Base-by-base conservation (phyloP, 164 flowering plant genomes). In the Tetracentron sinense region DNA sequence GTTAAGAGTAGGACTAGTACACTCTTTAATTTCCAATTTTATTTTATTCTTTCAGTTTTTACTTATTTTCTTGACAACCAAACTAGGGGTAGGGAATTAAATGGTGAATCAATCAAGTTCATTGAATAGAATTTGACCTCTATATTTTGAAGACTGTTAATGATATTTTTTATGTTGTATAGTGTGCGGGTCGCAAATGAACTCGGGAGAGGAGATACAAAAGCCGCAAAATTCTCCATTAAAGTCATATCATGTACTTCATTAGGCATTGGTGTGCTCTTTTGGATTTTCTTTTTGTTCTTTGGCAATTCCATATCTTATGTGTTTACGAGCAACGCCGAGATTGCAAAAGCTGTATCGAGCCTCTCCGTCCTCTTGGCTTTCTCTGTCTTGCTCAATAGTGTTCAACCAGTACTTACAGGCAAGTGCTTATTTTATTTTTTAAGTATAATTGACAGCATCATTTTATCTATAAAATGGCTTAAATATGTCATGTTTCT, bases 131-230 rank as follows among this genome's bases (percentile, higher is more conserved):
- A n/a, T n/a, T n/a, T n/a, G n/a, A n/a, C n/a, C n/a, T n/a, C n/a
- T n/a, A n/a, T n/a, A n/a, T n/a, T n/a, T n/a, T n/a, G n/a, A n/a
- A n/a, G n/a, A n/a, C n/a, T n/a, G n/a, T n/a, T n/a, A n/a, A n/a
- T n/a, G 11, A 5, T 23, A 17, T 25, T 6, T 7, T 57, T 46
- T 27, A 10, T 33, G 3, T 26, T 53, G 2, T 54, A 2, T 19
- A 79, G 83, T 53, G 81, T 79, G 6, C 66, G 83, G 1, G 68
- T 79, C 56, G 64, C 78, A 54, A 77, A 79, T 56, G 80, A 77
- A 56, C 70, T 77, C 0, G 80, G 80, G 16, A 67, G 68, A 61
- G 80, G 79, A 8, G 42, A 74, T 59, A 68, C 71, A 0, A 65
- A 65, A 27, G 80, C 79, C n/a, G 76, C 68, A 10, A 69, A 54